Base-by-base conservation (phyloP, 2,329 filamentous ascomycete genomes). In the Sporothrix globosa region DNA sequence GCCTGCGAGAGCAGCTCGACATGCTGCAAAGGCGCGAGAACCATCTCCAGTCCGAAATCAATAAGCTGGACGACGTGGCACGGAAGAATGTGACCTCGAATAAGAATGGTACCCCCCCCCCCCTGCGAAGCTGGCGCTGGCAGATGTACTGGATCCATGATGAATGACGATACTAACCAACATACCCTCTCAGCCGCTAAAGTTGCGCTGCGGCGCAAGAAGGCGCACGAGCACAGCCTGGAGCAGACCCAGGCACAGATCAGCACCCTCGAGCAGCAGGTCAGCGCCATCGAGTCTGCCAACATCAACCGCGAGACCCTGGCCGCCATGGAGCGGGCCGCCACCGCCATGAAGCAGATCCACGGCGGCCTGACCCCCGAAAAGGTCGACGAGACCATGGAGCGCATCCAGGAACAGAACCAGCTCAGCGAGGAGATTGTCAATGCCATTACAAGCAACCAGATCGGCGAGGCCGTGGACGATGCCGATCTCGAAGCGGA, bases 221-320 rank as follows among this genome's bases (percentile, higher is more conserved):
- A 99, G 87, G 86, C 89, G 75, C 92, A 96, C 77, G 93, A 98
- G 81, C 91, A 94, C 80, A 92, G 92, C 70, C 88, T 97, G 71
- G 93, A 97, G 75, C 94, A 97, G 82, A 98, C 95, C 1, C 87
- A 88, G 72, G 88, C 91, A 44, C 95, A 98, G 82, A 96, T 98
- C 78, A 88, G 90, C 76, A 97, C 96, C 27, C 86, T 99, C 58
- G 96, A 99, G 81, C 91, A 94, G 78, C 93, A 99, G 80, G 96
- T 98, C 78, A 96, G 96, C 80, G 91, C 92, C 72, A 98, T 99
- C 83, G 96, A 99, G 82, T 93, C 94, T 63, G 96, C 96, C 73
- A 99, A 98, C 80, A 97, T 99, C 84, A 99, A 99, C 85, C 90
- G 95, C 82, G 94, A 97, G 85, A 99, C 96, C 14, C 85, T 98